Evolutionary conservation across 371 early-diverging fungal genomes (phyloP), one percentile per base, ranked within the genome.

Genomic region (Mortierella sp.): DNA sequence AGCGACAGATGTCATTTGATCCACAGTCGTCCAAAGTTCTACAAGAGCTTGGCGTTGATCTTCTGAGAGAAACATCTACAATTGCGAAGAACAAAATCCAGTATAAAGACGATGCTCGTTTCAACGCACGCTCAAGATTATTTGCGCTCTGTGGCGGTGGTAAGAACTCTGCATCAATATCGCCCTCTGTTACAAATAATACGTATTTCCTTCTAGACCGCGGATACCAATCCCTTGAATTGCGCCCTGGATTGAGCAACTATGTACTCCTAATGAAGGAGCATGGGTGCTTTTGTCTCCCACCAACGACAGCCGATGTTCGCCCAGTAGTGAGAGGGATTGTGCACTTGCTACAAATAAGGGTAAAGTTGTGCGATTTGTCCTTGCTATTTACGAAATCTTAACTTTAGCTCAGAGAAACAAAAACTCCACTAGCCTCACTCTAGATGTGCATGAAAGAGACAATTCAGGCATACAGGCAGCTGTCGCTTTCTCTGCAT

Each of bases 1-100:
- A 73, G 30, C 57, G 73, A 47, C 66, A 66, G 73, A 26, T 43
- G 16, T 26, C 16, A 14, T 71, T 64, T 64, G 72, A 73, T 45
- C 25, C 52, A 7, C 59, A 62, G 11, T 73, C 67, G 9, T 61
- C 51, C 47, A 73, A 73, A 46, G 53, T 73, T 50, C 46, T 73
- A 2, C 56, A 46, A 26, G n/a, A n/a, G 37, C 3, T 29, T 2
- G 48, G 30, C 7, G 15, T n/a, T 30, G 73, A 57, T 52, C 23
- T 73, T 21, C 16, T 73, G 15, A 62, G 73, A 15, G 63, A 73
- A 48, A 62, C 57, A 1, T 28, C 21, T 16, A 73, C 73, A 14
- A 73, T 73, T 46, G 19, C 44, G 25, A 44, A 57, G 0, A 45
- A 63, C 60, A 53, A 62, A 25, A 15, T 72, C 37, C 11, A 56